Base-by-base conservation (phyloP, 225 moss, liverwort and hornwort genomes). In the Physcomitrium patens region DNA sequence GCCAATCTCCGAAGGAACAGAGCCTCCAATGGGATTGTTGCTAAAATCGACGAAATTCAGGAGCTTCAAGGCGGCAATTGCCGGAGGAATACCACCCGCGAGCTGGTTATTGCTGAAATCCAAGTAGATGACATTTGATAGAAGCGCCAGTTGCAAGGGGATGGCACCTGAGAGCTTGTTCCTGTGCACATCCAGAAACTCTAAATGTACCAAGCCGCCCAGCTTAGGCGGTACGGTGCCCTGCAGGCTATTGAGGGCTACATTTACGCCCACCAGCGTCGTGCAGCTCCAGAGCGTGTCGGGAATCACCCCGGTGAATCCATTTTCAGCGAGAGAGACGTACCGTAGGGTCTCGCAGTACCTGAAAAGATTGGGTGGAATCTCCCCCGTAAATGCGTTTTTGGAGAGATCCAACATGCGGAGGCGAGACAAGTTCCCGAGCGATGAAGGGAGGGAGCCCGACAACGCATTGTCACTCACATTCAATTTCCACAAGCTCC, bases 381-480 rank as follows among this genome's bases (percentile, higher is more conserved):
- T 83, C 70, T 78, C 70, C 18, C 89, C 93, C 10, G 81, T 45
- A 69, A 82, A 93, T 9, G 60, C 68, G 17, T 93, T 89, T 2
- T 60, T 54, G 42, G 89, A 88, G 54, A 92, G 78, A 76, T 84
- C 85, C 55, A 95, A 41, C 89, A 86, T 90, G 24, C 83, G 84
- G 59, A 95, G 63, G 8, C 80, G 83, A 22, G 78, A 58, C 72
- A 95, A 68, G 31, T 58, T 53, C 8, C 88, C 89, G 3, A 95
- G 66, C 43, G 85, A 74, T 2, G 53, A 83, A 0, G 96, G 91
- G 5, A 96, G 51, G 1, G 71, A 26, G 11, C 93, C 96, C 1
- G 83, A 70, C 67, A 96, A 74, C 3, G 37, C 79, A 83, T 96
- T 96, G 31, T 76, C 82, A 44, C 96, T 94, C 66, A 96, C 76